phyloP scores from a whole-genome alignment of 1,139 yeast genomes.

The Lodderomyces theae region DNA sequence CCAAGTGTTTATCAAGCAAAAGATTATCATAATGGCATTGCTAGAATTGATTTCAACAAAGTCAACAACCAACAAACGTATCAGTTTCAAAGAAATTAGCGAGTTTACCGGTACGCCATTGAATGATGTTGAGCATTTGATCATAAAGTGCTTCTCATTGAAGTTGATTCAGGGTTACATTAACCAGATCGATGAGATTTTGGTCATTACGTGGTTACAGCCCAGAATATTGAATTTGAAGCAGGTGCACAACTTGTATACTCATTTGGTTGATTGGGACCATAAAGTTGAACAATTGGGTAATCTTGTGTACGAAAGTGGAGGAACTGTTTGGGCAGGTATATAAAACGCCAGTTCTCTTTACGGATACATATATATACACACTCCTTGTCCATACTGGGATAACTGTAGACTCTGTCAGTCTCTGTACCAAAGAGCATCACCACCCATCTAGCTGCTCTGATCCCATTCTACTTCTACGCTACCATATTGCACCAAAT shows the following conservation, averaged over 20 bases:
- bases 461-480: not conserved
- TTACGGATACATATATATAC: too few species aligned
- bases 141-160: constrained; percentile 86
- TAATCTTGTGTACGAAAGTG: constrained; percentile 34
- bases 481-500: not conserved
- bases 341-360: too few species aligned
- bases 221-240: constrained; percentile 84
- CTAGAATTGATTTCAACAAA: constrained; percentile 83
- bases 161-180: constrained; percentile 82
- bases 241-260: constrained; percentile 76
- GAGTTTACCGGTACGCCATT: constrained; percentile 62
- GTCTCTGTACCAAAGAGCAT: too few species aligned
- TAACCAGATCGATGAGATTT: constrained; percentile 77
- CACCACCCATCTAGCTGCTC: too few species aligned
- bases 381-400: too few species aligned
- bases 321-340: constrained; percentile 43
- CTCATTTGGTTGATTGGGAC: constrained; percentile 77
- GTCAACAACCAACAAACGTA: constrained; percentile 69
- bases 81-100: constrained; percentile 73
- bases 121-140: constrained; percentile 82
- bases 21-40: constrained; percentile 87
- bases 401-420: too few species aligned
- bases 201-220: constrained; percentile 90
- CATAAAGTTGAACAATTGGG: constrained; percentile 66
- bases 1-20: constrained; percentile 75